A percentile compares a stretch with the other conserved stretches of the same genome.
Conservation (phyloP, 139 green algal genomes). For the Ettlia oleoabundans region DNA sequence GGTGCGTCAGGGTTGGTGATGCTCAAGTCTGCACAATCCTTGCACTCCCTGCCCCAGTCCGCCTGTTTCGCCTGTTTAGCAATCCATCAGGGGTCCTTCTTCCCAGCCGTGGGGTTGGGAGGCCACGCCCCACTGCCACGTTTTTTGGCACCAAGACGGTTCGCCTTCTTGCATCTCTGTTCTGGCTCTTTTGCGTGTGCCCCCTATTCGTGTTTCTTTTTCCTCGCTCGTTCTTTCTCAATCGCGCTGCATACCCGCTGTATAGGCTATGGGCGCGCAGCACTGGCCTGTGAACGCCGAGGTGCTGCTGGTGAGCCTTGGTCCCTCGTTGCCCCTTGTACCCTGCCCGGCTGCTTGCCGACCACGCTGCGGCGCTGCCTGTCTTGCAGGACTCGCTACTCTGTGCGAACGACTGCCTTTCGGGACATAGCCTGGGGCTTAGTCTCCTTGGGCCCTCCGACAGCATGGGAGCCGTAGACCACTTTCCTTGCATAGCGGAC, state of each 20-base stretch:
- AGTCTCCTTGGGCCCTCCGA: background rate
- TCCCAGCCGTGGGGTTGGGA: too few species aligned
- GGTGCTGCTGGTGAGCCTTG: background rate
- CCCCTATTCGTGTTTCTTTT: too few species aligned
- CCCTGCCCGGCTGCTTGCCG: background rate
- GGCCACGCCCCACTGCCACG: background rate
- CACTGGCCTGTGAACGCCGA: background rate
- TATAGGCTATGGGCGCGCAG: background rate
- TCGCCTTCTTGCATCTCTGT: background rate
- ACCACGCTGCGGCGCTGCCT: background rate
- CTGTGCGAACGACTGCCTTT: background rate
- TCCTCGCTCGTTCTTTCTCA: background rate
- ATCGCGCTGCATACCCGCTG: too few species aligned
- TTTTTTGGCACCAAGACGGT: background rate
- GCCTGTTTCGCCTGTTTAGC: too few species aligned
- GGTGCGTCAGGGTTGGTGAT: too few species aligned
- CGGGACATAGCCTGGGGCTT: background rate
- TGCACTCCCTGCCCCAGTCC: too few species aligned
- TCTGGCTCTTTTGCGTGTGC: too few species aligned
- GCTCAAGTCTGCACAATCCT: too few species aligned
- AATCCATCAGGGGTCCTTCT: too few species aligned
- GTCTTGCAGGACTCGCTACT: background rate
- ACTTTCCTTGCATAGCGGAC: constrained; percentile 43
- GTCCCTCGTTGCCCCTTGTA: background rate
- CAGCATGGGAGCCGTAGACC: background rate